These are phyloP conservation scores for Ballota nigra DNA, from an alignment of 257 asterid species.

Conservation along the genomic window DNA sequence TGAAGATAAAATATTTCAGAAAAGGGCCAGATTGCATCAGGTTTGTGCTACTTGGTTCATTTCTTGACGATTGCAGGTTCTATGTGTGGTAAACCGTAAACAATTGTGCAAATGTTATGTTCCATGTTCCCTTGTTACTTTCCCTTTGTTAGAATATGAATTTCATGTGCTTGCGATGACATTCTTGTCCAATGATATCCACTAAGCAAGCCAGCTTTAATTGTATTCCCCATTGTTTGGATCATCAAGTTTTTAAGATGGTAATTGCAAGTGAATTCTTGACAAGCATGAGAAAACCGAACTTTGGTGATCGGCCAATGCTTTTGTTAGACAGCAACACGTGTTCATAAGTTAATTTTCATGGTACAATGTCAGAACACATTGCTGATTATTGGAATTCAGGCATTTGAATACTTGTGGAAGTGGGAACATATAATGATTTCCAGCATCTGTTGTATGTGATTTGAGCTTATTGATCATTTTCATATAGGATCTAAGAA, in stretches of 20 bases:
- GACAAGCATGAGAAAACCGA: constrained; percentile 1
- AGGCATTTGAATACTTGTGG: background rate
- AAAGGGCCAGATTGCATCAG: constrained; percentile 89
- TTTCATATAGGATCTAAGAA: background rate
- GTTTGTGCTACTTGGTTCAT: constrained; percentile 33
- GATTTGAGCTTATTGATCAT: constrained; percentile 1
- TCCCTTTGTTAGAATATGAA: background rate
- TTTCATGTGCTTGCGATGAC: constrained; percentile 2
- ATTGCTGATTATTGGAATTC: constrained; percentile 2
- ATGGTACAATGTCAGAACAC: constrained; percentile 5
- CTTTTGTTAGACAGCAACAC: constrained; percentile 2
- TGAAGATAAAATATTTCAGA: constrained; percentile 89
- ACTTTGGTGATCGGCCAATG: background rate
- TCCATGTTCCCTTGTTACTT: constrained; percentile 10
- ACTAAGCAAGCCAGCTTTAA: background rate
- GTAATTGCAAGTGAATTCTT: background rate
- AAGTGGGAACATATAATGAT: background rate
- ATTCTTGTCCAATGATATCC: constrained; percentile 3
- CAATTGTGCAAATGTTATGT: background rate
- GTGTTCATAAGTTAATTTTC: background rate
- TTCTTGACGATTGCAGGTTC: background rate
- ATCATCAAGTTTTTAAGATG: background rate
- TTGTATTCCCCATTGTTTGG: background rate
- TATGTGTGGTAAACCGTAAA: background rate
- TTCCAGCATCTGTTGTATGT: background rate